Evolutionary conservation across 441 rosid genomes (phyloP).

Genomic region (Erodium trifolium): DNA sequence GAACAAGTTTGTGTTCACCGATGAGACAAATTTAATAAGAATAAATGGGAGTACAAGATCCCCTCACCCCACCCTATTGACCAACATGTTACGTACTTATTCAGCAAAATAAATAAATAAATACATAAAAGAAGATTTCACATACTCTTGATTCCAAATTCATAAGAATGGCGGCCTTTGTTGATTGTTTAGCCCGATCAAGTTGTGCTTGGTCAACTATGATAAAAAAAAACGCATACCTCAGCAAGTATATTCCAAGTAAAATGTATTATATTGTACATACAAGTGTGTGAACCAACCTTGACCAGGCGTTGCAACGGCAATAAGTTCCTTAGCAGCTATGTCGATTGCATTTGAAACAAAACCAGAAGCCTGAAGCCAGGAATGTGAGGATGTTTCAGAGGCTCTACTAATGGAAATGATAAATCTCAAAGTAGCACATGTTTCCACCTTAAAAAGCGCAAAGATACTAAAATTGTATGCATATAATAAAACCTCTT

Average conservation of each 20-base stretch:
- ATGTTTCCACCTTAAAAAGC: not conserved
- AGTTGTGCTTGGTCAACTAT: constrained; percentile 20
- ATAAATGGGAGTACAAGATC: not conserved
- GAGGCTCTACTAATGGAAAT: not conserved
- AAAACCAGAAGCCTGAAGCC: constrained; percentile 6
- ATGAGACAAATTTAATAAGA: no score
- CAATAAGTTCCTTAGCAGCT: not conserved
- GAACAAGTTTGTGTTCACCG: not conserved
- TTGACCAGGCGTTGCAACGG: not conserved
- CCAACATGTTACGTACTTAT: not conserved
- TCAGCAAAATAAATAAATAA: not conserved
- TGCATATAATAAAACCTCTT: not conserved
- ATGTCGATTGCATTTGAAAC: not conserved
- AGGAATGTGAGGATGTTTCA: not conserved
- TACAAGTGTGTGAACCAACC: not conserved
- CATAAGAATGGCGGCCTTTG: constrained; percentile 25
- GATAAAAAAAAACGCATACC: not conserved
- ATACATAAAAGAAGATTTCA: constrained; percentile 5
- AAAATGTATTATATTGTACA: not conserved
- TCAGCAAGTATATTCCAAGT: not conserved
- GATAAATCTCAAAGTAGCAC: not conserved
- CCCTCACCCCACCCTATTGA: not conserved
- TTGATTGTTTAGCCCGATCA: constrained; percentile 23
- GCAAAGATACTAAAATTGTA: not conserved
- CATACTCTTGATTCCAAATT: constrained; percentile 25